Conservation (phyloP, 768 basidiomycete genomes). For the Xerocomus brunneocitrinus region DNA sequence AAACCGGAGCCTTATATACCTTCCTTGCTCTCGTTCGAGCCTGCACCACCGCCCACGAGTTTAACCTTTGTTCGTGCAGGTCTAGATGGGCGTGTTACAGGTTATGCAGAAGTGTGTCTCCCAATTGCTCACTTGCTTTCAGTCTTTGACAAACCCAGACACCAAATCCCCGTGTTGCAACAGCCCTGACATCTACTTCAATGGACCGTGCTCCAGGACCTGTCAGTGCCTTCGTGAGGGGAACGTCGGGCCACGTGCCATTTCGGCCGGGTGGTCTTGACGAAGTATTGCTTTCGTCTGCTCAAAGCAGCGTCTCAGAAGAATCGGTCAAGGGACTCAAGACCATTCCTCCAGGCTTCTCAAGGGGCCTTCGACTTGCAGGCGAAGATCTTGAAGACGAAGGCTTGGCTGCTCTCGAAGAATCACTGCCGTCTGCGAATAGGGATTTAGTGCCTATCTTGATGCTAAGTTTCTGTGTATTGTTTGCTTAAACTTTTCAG, state of each 20-base stretch:
- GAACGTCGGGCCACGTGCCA: conserved; percentile 89
- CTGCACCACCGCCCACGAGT: conserved; percentile 70
- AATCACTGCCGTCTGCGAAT: conserved; percentile 7
- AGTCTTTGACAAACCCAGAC: conserved; percentile 37
- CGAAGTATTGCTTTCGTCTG: conserved; percentile 40
- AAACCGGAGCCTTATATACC: conserved; percentile 56
- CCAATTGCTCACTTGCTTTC: background rate
- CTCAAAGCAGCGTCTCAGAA: conserved; percentile 32
- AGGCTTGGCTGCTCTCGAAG: conserved; percentile 32
- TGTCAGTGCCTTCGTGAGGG: conserved; percentile 79
- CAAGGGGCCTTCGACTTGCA: conserved; percentile 69
- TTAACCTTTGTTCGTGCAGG: conserved; percentile 73
- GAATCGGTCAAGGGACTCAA: conserved; percentile 44
- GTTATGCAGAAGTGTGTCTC: conserved; percentile 71
- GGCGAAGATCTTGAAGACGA: conserved; percentile 51
- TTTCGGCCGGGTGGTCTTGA: conserved; percentile 94
- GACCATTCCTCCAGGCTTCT: conserved; percentile 79
- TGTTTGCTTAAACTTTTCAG: conserved; percentile 25
- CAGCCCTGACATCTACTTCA: conserved; percentile 81
- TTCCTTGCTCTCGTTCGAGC: conserved; percentile 57
- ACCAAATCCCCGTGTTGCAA: conserved; percentile 49
- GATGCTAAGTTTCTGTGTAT: conserved; percentile 1
- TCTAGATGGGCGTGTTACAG: conserved; percentile 72
- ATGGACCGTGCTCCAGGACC: conserved; percentile 80
- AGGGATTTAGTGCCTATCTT: conserved; percentile 15